Percentiles rank a stretch among this genome's conserved stretches.
Conservation (phyloP, 768 basidiomycete genomes). For the Trametes elegans region DNA sequence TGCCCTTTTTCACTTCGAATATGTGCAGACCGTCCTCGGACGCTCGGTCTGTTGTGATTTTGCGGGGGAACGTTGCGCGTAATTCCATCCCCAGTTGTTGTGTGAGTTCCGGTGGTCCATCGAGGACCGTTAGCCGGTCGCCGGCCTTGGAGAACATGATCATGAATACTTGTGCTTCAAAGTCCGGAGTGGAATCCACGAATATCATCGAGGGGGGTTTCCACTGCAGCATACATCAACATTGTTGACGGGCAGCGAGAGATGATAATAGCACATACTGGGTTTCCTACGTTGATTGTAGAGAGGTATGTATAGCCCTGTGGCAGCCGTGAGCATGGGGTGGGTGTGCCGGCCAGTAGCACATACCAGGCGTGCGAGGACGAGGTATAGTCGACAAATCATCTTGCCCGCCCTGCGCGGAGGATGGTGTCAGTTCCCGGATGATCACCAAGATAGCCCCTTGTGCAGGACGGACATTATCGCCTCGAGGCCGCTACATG, state of each 20-base stretch:
- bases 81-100: conserved; percentile 39
- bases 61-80: conserved; percentile 41
- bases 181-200: conserved; percentile 48
- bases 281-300: conserved; percentile 45
- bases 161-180: conserved; percentile 56
- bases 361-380: conserved; percentile 56
- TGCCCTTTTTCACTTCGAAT: conserved; percentile 50
- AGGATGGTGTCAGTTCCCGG: background rate
- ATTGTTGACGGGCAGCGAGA: background rate
- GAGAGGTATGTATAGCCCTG: conserved; percentile 75
- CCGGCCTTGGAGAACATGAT: conserved; percentile 63
- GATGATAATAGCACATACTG: conserved; percentile 37
- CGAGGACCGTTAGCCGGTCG: conserved; percentile 47
- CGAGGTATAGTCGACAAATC: conserved; percentile 56
- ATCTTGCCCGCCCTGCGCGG: conserved; percentile 52
- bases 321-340: conserved; percentile 8
- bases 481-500: conserved; percentile 50
- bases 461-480: conserved; percentile 42
- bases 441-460: background rate
- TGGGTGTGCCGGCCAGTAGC: conserved; percentile 20
- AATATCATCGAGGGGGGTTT: conserved; percentile 71
- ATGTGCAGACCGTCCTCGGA: conserved; percentile 52
- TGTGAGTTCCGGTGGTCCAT: conserved; percentile 39
- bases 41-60: conserved; percentile 40
- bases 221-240: conserved; percentile 9